These are phyloP conservation scores for Psilocybe cubensis DNA, from an alignment of 768 basidiomycete species.

Conservation along the genomic window DNA sequence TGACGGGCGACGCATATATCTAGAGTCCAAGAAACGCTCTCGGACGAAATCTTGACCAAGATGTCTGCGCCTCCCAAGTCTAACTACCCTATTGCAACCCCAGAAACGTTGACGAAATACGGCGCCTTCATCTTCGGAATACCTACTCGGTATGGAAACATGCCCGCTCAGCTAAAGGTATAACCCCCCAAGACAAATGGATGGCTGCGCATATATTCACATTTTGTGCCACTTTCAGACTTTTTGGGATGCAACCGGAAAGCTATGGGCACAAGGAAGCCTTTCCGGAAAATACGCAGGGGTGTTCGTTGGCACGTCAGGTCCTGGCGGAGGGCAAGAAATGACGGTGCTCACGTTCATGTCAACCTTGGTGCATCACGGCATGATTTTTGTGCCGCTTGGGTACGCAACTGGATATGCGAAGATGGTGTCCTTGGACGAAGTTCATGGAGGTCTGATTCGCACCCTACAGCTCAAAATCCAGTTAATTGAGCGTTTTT, in stretches of 20 bases:
- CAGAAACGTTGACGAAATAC: slow-evolving; percentile 51
- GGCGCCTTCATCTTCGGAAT: slow-evolving; percentile 74
- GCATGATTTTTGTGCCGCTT: slow-evolving; percentile 71
- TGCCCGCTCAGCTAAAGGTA: slow-evolving; percentile 62
- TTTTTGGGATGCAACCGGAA: slow-evolving; percentile 80
- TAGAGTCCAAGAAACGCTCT: slow-evolving; percentile 69
- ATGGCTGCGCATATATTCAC: neutral
- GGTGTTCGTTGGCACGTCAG: slow-evolving; percentile 73
- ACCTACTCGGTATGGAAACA: slow-evolving; percentile 77
- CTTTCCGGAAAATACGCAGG: slow-evolving; percentile 78
- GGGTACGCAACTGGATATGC: slow-evolving; percentile 61
- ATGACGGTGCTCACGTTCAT: slow-evolving; percentile 53
- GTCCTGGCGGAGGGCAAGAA: slow-evolving; percentile 85
- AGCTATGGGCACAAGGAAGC: slow-evolving; percentile 60
- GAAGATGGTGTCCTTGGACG: slow-evolving; percentile 41
- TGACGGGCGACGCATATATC: neutral
- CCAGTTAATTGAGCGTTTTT: neutral
- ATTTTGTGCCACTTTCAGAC: slow-evolving; percentile 35
- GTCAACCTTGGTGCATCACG: slow-evolving; percentile 72
- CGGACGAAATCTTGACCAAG: slow-evolving; percentile 56
- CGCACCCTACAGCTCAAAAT: neutral
- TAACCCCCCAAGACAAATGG: neutral
- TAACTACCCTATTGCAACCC: slow-evolving; percentile 57
- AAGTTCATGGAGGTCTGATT: slow-evolving; percentile 63
- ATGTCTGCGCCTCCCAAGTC: slow-evolving; percentile 68